phyloP scores from a whole-genome alignment of 2,329 filamentous ascomycete genomes.

The Xylariaceae sp. region DNA sequence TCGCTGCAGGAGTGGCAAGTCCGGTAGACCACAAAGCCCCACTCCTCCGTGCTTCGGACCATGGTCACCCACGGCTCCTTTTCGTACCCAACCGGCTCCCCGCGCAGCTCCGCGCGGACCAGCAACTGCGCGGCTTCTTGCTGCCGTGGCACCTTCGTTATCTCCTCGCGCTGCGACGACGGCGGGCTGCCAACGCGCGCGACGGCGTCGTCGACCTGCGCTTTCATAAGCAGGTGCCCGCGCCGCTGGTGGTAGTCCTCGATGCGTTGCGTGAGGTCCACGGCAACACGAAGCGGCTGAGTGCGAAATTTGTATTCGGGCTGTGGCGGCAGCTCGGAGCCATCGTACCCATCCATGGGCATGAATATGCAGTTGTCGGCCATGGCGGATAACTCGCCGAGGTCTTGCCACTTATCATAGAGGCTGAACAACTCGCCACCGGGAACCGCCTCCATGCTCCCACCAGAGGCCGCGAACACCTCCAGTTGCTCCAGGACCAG shows the following conservation, averaged over 20 bases:
- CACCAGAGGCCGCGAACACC: conserved; percentile 5
- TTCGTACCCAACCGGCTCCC: background rate
- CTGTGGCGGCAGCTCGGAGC: conserved; percentile 1
- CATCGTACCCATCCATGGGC: conserved; percentile 22
- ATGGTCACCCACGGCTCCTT: conserved; percentile 2
- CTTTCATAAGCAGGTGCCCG: background rate
- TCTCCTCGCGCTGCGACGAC: background rate
- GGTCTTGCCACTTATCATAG: conserved; percentile 17
- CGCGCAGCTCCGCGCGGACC: conserved; percentile 2
- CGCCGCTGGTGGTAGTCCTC: background rate
- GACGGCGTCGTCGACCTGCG: background rate
- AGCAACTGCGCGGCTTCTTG: conserved; percentile 1
- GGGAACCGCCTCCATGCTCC: background rate
- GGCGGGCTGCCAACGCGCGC: background rate
- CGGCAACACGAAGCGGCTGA: conserved; percentile 1
- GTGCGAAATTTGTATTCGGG: background rate
- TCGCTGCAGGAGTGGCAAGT: conserved; percentile 11
- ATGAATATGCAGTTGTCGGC: conserved; percentile 20
- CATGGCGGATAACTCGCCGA: conserved; percentile 12
- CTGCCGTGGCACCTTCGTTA: background rate
- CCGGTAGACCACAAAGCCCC: conserved; percentile 20
- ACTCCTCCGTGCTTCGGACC: conserved; percentile 2
- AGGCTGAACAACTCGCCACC: conserved; percentile 12
- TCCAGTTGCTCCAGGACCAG: conserved; percentile 1
- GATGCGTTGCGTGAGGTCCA: background rate